A percentile compares a stretch with the other conserved stretches of the same genome.
These are phyloP conservation scores for Oxyria digyna DNA, from an alignment of 148 eudicot genomes.

Conservation along the genomic window DNA sequence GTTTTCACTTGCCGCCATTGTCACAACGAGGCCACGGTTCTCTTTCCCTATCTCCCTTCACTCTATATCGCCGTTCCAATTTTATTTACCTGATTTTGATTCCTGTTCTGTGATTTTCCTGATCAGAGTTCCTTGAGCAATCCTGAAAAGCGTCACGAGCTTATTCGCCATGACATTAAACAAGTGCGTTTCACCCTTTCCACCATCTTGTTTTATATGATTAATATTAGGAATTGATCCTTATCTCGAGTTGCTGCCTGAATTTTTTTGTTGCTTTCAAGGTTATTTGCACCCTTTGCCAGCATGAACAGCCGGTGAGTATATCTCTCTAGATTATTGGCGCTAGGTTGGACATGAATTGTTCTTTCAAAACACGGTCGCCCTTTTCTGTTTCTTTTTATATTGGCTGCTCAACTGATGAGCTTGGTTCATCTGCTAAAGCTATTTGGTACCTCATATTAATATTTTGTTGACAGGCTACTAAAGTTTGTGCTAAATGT, in stretches of 20 bases:
- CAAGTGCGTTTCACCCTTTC: constrained; percentile 43
- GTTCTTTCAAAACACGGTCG: not conserved
- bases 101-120: constrained; percentile 6
- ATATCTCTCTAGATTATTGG: not conserved
- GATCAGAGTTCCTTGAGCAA: constrained; percentile 46
- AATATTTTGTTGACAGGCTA: constrained; percentile 31
- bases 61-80: not conserved
- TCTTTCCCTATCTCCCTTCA: not conserved
- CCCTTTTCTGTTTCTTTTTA: not conserved
- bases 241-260: not conserved
- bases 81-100: not conserved
- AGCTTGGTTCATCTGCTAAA: not conserved
- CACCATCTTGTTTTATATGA: not conserved
- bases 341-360: not conserved
- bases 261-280: constrained; percentile 14
- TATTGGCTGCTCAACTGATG: not conserved
- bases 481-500: constrained; percentile 58
- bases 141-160: constrained; percentile 66
- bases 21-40: constrained; percentile 77
- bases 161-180: constrained; percentile 51
- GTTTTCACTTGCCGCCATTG: constrained; percentile 90
- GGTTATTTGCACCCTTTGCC: constrained; percentile 88
- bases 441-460: not conserved
- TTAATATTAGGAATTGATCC: not conserved
- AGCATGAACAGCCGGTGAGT: constrained; percentile 82